phyloP scores from a whole-genome alignment of 805 yeast species.

The Torulaspora franciscae region DNA sequence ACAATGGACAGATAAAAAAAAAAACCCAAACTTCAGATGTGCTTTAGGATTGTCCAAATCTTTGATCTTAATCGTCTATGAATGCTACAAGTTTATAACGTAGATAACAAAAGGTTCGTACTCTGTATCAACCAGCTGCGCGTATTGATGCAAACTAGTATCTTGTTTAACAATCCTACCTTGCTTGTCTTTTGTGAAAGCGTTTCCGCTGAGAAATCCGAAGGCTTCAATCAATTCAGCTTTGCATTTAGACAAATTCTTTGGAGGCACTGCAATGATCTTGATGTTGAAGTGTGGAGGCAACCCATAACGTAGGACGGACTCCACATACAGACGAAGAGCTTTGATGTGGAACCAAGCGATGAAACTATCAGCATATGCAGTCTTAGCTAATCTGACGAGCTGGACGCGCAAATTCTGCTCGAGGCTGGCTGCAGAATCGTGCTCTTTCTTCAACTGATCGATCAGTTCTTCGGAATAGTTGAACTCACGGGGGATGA shows the following conservation, averaged over 20 bases:
- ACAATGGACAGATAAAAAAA: neutral
- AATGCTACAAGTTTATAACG: conserved; percentile 17
- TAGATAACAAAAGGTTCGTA: conserved; percentile 95
- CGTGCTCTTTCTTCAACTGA: conserved; percentile 71
- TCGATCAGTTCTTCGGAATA: conserved; percentile 75
- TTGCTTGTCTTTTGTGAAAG: conserved; percentile 62
- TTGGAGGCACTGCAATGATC: conserved; percentile 44
- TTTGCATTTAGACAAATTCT: conserved; percentile 53
- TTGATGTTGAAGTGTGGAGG: conserved; percentile 81
- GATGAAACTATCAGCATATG: conserved; percentile 80
- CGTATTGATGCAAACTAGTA: conserved; percentile 71
- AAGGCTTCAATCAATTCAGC: conserved; percentile 65
- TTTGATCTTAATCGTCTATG: conserved; percentile 3
- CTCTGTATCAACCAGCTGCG: conserved; percentile 87
- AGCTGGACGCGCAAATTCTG: conserved; percentile 68
- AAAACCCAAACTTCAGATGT: neutral
- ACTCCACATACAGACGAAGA: conserved; percentile 83
- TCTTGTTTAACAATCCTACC: conserved; percentile 60
- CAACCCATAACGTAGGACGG: conserved; percentile 90
- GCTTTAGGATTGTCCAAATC: neutral
- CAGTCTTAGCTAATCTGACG: conserved; percentile 76
- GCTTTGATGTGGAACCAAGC: conserved; percentile 90
- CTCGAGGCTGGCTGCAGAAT: conserved; percentile 69
- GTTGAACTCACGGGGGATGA: conserved; percentile 87
- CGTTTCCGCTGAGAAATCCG: conserved; percentile 89